A percentile compares a stretch with the other conserved stretches of the same genome.
These are phyloP conservation scores for Pyrenophora tritici-repentis DNA, from an alignment of 2,329 filamentous ascomycete genomes.

Conservation along the genomic window DNA sequence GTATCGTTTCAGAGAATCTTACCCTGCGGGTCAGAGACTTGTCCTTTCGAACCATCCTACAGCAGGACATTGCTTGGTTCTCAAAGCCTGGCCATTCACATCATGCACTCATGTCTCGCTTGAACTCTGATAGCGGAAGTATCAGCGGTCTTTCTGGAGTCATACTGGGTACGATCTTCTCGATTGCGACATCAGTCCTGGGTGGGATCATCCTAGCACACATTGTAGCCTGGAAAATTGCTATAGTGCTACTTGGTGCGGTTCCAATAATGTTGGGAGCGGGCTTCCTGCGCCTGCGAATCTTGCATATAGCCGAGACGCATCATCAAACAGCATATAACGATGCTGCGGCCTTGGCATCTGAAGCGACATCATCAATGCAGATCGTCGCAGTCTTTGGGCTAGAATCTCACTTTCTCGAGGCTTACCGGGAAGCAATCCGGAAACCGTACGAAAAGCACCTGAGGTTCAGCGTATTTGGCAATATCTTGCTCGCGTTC, in stretches of 20 bases:
- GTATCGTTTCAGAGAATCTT: conserved; percentile 54
- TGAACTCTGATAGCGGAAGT: conserved; percentile 56
- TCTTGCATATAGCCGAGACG: conserved; percentile 63
- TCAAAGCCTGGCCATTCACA: conserved; percentile 50
- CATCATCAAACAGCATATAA: conserved; percentile 68
- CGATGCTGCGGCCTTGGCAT: conserved; percentile 66
- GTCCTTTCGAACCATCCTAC: conserved; percentile 58
- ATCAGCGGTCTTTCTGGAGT: conserved; percentile 56
- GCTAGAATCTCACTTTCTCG: conserved; percentile 48
- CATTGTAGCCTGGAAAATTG: conserved; percentile 57
- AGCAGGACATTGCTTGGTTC: conserved; percentile 61
- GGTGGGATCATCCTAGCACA: conserved; percentile 56
- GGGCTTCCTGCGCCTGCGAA: conserved; percentile 54
- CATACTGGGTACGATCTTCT: conserved; percentile 57
- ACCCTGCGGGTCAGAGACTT: conserved; percentile 52
- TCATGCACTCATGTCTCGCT: conserved; percentile 52
- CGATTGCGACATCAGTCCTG: conserved; percentile 53
- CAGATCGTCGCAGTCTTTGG: conserved; percentile 60
- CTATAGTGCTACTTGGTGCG: conserved; percentile 55
- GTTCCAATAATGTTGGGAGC: conserved; percentile 55
- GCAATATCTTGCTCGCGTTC: conserved; percentile 52
- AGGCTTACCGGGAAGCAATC: conserved; percentile 46
- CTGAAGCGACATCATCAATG: conserved; percentile 69
- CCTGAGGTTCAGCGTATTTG: conserved; percentile 46
- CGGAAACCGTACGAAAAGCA: conserved; percentile 49